These are phyloP conservation scores for Acacia concinna DNA, from an alignment of 331 rosid genomes.

Conservation along the genomic window DNA sequence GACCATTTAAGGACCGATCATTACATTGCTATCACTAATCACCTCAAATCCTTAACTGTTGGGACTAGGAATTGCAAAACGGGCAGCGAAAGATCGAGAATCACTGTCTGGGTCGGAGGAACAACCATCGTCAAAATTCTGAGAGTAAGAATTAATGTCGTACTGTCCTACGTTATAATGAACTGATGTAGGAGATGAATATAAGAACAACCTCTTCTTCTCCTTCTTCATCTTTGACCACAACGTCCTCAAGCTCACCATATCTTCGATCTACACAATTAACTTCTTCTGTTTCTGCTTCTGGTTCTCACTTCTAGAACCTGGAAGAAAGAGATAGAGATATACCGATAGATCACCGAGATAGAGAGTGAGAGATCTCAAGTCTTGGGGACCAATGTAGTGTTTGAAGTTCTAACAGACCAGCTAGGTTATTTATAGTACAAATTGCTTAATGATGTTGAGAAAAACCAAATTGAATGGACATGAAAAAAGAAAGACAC, in stretches of 20 bases:
- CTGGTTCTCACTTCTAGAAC: background rate
- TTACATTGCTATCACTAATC: background rate
- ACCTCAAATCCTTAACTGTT: slow-evolving; percentile 14
- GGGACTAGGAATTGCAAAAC: slow-evolving; percentile 56
- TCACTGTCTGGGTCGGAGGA: slow-evolving; percentile 46
- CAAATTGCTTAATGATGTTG: background rate
- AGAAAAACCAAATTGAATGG: background rate
- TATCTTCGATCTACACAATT: slow-evolving; percentile 25
- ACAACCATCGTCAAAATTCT: slow-evolving; percentile 64
- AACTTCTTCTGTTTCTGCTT: background rate
- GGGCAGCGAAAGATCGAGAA: slow-evolving; percentile 63
- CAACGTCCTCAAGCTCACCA: slow-evolving; percentile 38
- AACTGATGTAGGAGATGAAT: background rate
- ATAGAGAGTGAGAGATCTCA: background rate
- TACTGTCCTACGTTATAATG: slow-evolving; percentile 31
- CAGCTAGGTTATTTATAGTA: background rate
- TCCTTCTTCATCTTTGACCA: slow-evolving; percentile 53
- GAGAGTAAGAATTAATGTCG: slow-evolving; percentile 50
- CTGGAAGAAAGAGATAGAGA: background rate
- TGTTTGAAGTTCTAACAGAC: background rate
- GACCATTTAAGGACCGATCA: background rate
- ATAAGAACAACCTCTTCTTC: slow-evolving; percentile 38
- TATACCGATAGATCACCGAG: too few relatives aligned
- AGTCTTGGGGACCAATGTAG: background rate
- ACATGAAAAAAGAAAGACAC: too few relatives aligned